These are phyloP conservation scores for Drechslerella dactyloides DNA, from an alignment of 2,329 filamentous ascomycete species.

Conservation along the genomic window DNA sequence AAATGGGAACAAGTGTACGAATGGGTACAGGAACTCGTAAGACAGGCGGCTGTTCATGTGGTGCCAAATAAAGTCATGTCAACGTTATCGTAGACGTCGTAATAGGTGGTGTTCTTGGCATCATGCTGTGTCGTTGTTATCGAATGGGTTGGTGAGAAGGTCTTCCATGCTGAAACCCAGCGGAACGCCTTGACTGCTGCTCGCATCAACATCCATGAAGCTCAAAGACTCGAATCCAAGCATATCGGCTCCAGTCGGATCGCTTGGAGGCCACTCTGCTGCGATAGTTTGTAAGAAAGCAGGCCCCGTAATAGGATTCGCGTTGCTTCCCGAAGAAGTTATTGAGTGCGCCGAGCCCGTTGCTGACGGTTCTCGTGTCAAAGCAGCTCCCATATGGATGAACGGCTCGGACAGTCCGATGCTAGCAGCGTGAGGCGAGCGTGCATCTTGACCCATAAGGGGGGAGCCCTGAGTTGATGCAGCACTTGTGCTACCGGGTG, in stretches of 20 bases:
- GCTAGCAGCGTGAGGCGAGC: slow-evolving; percentile 40
- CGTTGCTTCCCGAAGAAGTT: slow-evolving; percentile 27
- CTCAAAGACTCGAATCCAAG: slow-evolving; percentile 44
- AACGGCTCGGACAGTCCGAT: slow-evolving; percentile 40
- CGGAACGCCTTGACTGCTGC: slow-evolving; percentile 28
- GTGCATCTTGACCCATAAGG: slow-evolving; percentile 42
- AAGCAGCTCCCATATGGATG: slow-evolving; percentile 28
- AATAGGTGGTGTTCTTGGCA: slow-evolving; percentile 6
- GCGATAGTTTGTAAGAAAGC: slow-evolving; percentile 17
- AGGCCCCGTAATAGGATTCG: slow-evolving; percentile 26
- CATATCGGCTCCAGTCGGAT: slow-evolving; percentile 37
- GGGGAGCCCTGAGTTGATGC: slow-evolving; percentile 45
- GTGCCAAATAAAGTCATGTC: neutral
- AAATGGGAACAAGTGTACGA: too few species aligned
- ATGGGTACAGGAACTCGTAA: neutral
- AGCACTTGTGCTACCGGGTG: slow-evolving; percentile 18
- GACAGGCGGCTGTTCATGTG: neutral
- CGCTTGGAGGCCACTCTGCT: slow-evolving; percentile 29
- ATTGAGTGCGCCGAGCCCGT: slow-evolving; percentile 31
- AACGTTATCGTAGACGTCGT: neutral
- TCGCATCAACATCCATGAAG: slow-evolving; percentile 44
- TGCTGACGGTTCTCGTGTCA: slow-evolving; percentile 28
- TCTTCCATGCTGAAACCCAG: slow-evolving; percentile 49
- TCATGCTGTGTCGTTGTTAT: slow-evolving; percentile 21
- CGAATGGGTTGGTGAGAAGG: slow-evolving; percentile 44